Evolutionary conservation across 1,284 basidiomycete genomes (phyloP), one percentile per base, ranked within the genome.

Genomic region (Exobasidium cylindrosporum): DNA sequence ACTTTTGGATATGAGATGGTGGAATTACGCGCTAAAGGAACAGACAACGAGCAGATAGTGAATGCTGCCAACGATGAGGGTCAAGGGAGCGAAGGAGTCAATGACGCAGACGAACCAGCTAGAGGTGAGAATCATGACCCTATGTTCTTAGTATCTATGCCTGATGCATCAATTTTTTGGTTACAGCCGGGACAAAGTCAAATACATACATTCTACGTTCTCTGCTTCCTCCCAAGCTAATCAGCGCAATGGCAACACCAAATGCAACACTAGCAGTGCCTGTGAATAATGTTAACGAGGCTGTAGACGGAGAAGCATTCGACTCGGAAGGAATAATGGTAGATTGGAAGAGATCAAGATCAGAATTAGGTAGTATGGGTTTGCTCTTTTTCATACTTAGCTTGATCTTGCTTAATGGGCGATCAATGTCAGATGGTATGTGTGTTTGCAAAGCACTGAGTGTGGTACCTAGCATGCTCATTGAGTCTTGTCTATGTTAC

Each of bases 331-430:
- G 60, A 23, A 26, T 50, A 1, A 14, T 65, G 35, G 17, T 73
- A 1, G 69, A 73, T 53, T 73, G 71, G 71, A 28, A 60, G 4
- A 23, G 45, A n/a, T 68, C 69, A 1, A 68, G 70, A 45, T 64
- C 60, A 5, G 73, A 77, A 53, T 64, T 63, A 21, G 74, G 69
- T 21, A 65, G 66, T 44, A 73, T 73, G 64, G 79, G 78, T 4
- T 60, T 81, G 1, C 57, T 80, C 4, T 77, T 74, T 26, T 55
- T 79, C 26, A 62, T 81, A 1, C 62, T 81, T 2, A 73, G 72
- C 10, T 59, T 81, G 35, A 79, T 80, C 21, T 67, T 81, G 29
- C 73, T 80, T 58, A 79, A 74, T 35, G 77, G 77, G 30, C 68
- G 77, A 11, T 64, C 66, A 1, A 67, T 81, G 30, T 63, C 70